phyloP scores from a whole-genome alignment of 768 basidiomycete species.

The Russula compacta region DNA sequence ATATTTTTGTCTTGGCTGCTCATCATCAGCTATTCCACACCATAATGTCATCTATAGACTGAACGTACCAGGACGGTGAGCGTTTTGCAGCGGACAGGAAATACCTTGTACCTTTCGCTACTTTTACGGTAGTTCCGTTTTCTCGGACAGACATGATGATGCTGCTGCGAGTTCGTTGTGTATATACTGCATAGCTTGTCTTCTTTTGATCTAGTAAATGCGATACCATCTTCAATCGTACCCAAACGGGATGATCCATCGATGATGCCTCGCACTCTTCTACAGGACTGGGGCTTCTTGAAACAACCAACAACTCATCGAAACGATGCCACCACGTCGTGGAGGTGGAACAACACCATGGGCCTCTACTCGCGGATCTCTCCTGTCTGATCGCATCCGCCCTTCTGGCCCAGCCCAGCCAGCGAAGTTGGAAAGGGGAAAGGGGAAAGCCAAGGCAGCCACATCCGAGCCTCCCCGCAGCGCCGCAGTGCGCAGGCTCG shows the following conservation, averaged over 20 bases:
- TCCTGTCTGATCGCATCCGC: constrained; percentile 6
- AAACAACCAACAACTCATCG: no score
- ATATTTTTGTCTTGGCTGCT: background rate
- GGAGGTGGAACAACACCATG: background rate
- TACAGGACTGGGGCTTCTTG: no score
- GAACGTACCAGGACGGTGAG: background rate
- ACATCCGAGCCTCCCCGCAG: constrained; percentile 8
- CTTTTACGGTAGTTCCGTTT: background rate
- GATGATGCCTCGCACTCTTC: no score
- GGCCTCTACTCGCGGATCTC: background rate
- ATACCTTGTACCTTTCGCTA: background rate
- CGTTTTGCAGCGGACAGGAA: background rate
- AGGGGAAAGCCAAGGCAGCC: constrained; percentile 11
- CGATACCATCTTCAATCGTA: background rate
- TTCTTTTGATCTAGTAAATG: background rate
- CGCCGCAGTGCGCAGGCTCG: constrained; percentile 11
- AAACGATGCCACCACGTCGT: constrained; percentile 8
- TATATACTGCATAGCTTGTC: background rate
- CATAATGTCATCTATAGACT: background rate
- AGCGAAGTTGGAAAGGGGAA: constrained; percentile 2
- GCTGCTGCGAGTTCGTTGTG: background rate
- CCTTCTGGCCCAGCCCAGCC: background rate
- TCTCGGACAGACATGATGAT: background rate
- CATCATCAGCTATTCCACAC: background rate
- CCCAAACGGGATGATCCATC: no score